Percentiles rank a stretch among this genome's conserved stretches.
These are phyloP conservation scores for Phyllosticta citrichinensis DNA, from an alignment of 2,329 filamentous ascomycete genomes.

Conservation along the genomic window DNA sequence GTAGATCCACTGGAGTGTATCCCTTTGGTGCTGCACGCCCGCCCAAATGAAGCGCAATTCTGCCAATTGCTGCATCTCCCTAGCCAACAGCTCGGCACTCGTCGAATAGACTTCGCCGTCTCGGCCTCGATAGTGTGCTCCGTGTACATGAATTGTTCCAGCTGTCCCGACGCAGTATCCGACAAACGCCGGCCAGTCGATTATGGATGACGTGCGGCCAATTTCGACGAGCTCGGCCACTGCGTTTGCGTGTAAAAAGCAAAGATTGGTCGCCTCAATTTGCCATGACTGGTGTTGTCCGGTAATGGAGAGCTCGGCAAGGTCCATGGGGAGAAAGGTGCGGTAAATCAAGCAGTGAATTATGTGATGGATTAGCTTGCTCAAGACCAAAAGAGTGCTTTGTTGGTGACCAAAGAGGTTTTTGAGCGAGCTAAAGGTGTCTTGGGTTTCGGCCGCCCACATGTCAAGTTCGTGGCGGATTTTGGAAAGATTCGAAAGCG, in stretches of 20 bases:
- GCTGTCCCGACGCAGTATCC: slow-evolving; percentile 81
- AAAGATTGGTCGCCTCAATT: slow-evolving; percentile 81
- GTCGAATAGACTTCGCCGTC: slow-evolving; percentile 54
- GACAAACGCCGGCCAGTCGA: slow-evolving; percentile 80
- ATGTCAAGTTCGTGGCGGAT: slow-evolving; percentile 77
- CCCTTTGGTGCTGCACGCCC: slow-evolving; percentile 68
- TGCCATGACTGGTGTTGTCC: slow-evolving; percentile 89
- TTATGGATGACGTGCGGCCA: slow-evolving; percentile 60
- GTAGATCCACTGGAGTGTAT: slow-evolving; percentile 68
- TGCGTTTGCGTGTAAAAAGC: slow-evolving; percentile 77
- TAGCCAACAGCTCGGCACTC: slow-evolving; percentile 59
- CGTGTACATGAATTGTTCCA: slow-evolving; percentile 80
- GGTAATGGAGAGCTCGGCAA: slow-evolving; percentile 67
- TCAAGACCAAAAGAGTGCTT: slow-evolving; percentile 67
- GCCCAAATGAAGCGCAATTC: slow-evolving; percentile 69
- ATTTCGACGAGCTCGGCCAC: slow-evolving; percentile 71
- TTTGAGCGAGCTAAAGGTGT: slow-evolving; percentile 67
- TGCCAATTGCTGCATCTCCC: slow-evolving; percentile 69
- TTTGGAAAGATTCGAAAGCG: slow-evolving; percentile 73
- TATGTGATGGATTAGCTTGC: slow-evolving; percentile 79
- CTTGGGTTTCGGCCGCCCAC: slow-evolving; percentile 74
- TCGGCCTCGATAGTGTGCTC: slow-evolving; percentile 62
- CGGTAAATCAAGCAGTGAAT: slow-evolving; percentile 81
- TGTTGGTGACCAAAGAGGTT: slow-evolving; percentile 67
- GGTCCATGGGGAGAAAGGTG: slow-evolving; percentile 75